Evolutionary conservation across 257 asterid species (phyloP).

Genomic region (Solanum ossicruentum): DNA sequence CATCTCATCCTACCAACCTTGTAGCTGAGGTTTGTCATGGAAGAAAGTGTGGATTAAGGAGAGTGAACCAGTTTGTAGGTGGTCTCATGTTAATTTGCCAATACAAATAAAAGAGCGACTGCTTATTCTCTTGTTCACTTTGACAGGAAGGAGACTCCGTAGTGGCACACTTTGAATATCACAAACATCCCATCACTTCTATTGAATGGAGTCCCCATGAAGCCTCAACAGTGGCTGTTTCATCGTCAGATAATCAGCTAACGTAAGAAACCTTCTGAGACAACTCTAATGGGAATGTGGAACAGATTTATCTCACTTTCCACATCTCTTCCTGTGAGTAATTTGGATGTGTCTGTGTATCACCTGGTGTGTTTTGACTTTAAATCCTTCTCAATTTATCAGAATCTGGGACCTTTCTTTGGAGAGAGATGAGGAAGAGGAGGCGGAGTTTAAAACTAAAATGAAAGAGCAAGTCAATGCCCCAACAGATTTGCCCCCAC

Average conservation of each 20-base stretch:
- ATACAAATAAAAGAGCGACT: background rate
- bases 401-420: slow-evolving; percentile 94
- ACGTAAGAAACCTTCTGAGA: slow-evolving; percentile 38
- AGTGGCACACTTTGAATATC: slow-evolving; percentile 74
- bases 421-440: slow-evolving; percentile 96
- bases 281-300: background rate
- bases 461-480: slow-evolving; percentile 62
- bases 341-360: background rate
- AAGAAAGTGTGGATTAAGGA: background rate
- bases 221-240: slow-evolving; percentile 80
- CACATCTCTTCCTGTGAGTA: background rate
- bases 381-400: background rate
- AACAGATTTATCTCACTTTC: background rate
- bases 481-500: slow-evolving; percentile 87
- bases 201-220: slow-evolving; percentile 98
- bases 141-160: slow-evolving; percentile 67
- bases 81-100: background rate
- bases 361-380: background rate
- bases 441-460: slow-evolving; percentile 66
- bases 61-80: background rate
- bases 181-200: slow-evolving; percentile 91
- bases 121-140: background rate
- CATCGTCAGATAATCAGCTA: slow-evolving; percentile 81
- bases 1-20: background rate
- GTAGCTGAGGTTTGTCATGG: background rate